Evolutionary conservation across 495 filamentous ascomycete species (phyloP).

Genomic region (Penicillium goetzii): DNA sequence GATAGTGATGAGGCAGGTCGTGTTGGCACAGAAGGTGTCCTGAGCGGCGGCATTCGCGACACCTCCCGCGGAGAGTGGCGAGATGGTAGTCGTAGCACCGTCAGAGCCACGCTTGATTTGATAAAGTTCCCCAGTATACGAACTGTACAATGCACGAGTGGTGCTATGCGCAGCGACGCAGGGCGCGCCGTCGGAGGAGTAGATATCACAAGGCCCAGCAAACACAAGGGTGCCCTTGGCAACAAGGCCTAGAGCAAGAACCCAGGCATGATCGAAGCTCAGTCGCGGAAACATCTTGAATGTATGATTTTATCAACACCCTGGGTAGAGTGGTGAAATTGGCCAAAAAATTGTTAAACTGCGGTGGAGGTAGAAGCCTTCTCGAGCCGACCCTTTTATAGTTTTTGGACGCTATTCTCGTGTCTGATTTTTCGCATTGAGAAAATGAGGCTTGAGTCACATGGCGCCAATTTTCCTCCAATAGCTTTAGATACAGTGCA

Average conservation of each 20-base stretch:
- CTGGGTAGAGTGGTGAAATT: constrained; percentile 3
- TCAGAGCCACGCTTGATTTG: constrained; percentile 59
- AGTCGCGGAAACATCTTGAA: constrained; percentile 44
- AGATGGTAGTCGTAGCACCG: constrained; percentile 46
- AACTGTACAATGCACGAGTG: constrained; percentile 59
- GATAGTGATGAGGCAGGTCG: constrained; percentile 60
- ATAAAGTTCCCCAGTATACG: constrained; percentile 56
- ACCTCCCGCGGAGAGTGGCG: constrained; percentile 54
- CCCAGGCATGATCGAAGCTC: constrained; percentile 36
- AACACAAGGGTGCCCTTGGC: constrained; percentile 45
- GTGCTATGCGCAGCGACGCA: constrained; percentile 64
- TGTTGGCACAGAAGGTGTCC: constrained; percentile 59
- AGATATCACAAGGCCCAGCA: constrained; percentile 61
- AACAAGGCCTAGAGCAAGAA: constrained; percentile 44
- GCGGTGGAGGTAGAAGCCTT: neutral
- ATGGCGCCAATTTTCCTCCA: neutral
- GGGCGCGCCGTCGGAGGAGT: constrained; percentile 53
- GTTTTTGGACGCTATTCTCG: neutral
- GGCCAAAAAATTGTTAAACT: neutral
- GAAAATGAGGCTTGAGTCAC: neutral
- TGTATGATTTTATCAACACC: constrained; percentile 6
- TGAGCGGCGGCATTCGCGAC: constrained; percentile 60
- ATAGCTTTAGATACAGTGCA: neutral
- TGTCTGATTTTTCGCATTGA: neutral
- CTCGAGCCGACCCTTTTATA: neutral